A percentile compares a stretch with the other conserved stretches of the same genome.
phyloP scores from a whole-genome alignment of 83 land plant species.

The Larix sibirica region DNA sequence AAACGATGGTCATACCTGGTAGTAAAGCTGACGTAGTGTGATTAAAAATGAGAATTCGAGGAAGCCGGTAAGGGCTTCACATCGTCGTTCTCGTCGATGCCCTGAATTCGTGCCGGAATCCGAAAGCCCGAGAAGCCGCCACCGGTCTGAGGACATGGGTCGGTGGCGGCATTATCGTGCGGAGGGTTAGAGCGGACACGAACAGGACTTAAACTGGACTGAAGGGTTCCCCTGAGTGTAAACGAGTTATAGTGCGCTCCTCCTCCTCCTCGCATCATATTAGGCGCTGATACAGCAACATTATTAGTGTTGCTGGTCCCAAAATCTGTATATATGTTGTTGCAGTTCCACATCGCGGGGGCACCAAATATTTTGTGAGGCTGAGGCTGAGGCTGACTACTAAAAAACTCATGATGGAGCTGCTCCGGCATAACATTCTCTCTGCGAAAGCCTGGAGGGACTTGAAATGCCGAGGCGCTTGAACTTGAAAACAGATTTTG shows the following conservation, averaged over 20 bases:
- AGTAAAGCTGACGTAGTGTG: background rate
- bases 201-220: conserved; percentile 74
- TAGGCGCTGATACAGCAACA: background rate
- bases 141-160: background rate
- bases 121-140: conserved; percentile 46
- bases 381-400: background rate
- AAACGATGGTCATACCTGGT: background rate
- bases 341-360: background rate
- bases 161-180: conserved; percentile 10
- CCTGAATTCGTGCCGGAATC: conserved; percentile 64
- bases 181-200: conserved; percentile 50
- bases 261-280: conserved; percentile 10
- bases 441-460: background rate
- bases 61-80: conserved; percentile 42
- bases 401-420: conserved; percentile 5
- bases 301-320: background rate
- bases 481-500: conserved; percentile 4
- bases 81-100: conserved; percentile 64
- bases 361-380: background rate
- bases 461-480: background rate
- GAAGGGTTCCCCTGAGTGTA: conserved; percentile 80
- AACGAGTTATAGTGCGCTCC: conserved; percentile 27
- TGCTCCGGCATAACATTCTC: background rate
- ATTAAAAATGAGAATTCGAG: conserved; percentile 50
- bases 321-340: background rate